Conservation (phyloP, 2,329 filamentous ascomycete genomes). For the Monosporascus sp. region DNA sequence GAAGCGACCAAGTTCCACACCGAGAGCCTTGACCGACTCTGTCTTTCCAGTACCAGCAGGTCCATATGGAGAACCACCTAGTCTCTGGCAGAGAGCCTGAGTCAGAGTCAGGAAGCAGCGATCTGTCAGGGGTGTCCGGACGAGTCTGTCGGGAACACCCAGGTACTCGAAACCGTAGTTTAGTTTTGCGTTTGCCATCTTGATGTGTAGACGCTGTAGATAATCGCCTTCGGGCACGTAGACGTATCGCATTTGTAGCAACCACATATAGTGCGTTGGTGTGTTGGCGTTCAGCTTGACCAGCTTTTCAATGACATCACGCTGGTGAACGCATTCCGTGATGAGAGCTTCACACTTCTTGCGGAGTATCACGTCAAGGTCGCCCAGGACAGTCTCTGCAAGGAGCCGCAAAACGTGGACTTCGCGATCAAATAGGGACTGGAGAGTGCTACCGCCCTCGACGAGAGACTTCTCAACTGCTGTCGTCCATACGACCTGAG, state of each 20-base stretch:
- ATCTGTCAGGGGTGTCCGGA: slow-evolving; percentile 93
- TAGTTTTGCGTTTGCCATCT: slow-evolving; percentile 94
- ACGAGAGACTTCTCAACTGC: slow-evolving; percentile 74
- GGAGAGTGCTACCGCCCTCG: slow-evolving; percentile 64
- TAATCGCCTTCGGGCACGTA: slow-evolving; percentile 79
- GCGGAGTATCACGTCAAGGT: slow-evolving; percentile 78
- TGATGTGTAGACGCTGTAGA: slow-evolving; percentile 76
- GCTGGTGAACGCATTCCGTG: slow-evolving; percentile 97
- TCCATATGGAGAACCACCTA: slow-evolving; percentile 95
- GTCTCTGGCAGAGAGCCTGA: slow-evolving; percentile 87
- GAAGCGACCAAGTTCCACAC: slow-evolving; percentile 92
- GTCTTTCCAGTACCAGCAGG: slow-evolving; percentile 98
- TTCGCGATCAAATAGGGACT: slow-evolving; percentile 71
- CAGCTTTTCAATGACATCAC: slow-evolving; percentile 86
- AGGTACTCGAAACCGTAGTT: slow-evolving; percentile 98
- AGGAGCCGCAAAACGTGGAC: slow-evolving; percentile 80
- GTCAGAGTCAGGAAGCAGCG: slow-evolving; percentile 97
- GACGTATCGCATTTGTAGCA: slow-evolving; percentile 94
- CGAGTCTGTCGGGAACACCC: slow-evolving; percentile 90
- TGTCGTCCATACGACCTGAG: slow-evolving; percentile 90
- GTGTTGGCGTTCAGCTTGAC: slow-evolving; percentile 68
- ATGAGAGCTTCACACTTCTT: slow-evolving; percentile 99
- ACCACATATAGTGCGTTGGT: slow-evolving; percentile 82
- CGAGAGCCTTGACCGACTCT: slow-evolving; percentile 96
- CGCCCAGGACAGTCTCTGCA: slow-evolving; percentile 82